These are phyloP conservation scores for Chara braunii DNA, from an alignment of 139 green algal genomes.

Conservation along the genomic window DNA sequence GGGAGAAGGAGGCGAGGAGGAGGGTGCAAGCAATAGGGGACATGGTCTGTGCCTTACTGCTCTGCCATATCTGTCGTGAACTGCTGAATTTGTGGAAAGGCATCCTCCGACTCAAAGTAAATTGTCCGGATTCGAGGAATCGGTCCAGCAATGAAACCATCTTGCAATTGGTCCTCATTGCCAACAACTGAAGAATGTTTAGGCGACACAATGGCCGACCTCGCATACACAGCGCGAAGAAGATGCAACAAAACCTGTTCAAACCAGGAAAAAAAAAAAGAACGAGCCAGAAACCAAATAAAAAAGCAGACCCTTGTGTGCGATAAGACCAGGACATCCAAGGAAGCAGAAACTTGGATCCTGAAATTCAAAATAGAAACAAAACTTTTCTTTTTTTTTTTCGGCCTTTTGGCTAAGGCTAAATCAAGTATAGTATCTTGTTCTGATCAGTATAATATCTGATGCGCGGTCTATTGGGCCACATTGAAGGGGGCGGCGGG, in stretches of 20 bases:
- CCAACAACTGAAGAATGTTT: slow-evolving; percentile 4
- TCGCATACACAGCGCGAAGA: slow-evolving; percentile 7
- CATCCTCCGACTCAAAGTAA: slow-evolving; percentile 20
- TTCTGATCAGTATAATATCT: too few species aligned
- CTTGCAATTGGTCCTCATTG: slow-evolving; percentile 1
- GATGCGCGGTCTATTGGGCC: too few species aligned
- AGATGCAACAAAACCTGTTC: slow-evolving; percentile 25
- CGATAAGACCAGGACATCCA: too few species aligned
- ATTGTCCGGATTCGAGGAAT: slow-evolving; percentile 19
- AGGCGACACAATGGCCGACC: not conserved
- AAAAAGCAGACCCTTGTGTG: too few species aligned
- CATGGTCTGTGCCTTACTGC: slow-evolving; percentile 11
- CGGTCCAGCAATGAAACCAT: not conserved
- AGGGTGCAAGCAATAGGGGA: not conserved
- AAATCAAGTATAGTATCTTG: too few species aligned
- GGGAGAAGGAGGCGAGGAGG: not conserved
- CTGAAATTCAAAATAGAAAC: too few species aligned
- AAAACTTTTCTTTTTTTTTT: too few species aligned
- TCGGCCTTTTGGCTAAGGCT: too few species aligned
- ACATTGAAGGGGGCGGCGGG: too few species aligned
- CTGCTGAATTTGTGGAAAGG: slow-evolving; percentile 23
- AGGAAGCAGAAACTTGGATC: too few species aligned
- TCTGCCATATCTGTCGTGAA: slow-evolving; percentile 20
- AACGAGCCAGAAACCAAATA: too few species aligned
- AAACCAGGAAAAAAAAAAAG: slow-evolving; percentile 10